Percentiles rank a stretch among this genome's conserved stretches.
Evolutionary conservation across 139 green algal genomes (phyloP).

Genomic region (Tetradesmus lagerheimii): DNA sequence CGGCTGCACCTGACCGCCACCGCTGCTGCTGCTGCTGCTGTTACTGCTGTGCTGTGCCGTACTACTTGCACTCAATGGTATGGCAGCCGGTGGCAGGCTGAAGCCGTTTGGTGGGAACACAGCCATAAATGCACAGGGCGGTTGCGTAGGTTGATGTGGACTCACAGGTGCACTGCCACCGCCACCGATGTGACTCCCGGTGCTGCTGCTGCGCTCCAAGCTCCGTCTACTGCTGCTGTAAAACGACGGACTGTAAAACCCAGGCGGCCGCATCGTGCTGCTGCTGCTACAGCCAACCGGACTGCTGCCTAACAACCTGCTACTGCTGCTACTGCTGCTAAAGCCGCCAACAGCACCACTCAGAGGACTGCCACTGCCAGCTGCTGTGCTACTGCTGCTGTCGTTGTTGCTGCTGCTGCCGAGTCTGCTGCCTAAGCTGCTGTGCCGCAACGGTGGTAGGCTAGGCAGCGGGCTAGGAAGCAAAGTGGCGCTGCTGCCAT

Average conservation of each 20-base stretch:
- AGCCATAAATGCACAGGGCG: conserved; percentile 32
- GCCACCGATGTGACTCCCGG: background rate
- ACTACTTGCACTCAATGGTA: background rate
- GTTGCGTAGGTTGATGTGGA: conserved; percentile 9
- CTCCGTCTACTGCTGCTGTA: conserved; percentile 42
- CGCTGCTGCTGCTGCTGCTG: conserved; percentile 10
- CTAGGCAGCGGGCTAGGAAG: background rate
- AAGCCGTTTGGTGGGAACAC: conserved; percentile 35
- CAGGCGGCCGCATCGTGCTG: background rate
- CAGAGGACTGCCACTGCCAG: background rate
- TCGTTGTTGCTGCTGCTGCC: background rate
- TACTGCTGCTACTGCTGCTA: conserved; percentile 18
- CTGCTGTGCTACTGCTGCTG: background rate
- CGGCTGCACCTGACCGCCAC: background rate
- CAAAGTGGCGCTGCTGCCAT: background rate
- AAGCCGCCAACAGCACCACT: background rate
- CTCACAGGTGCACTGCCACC: conserved; percentile 30
- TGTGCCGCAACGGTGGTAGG: background rate
- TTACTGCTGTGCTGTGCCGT: background rate
- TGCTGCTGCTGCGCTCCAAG: conserved; percentile 31
- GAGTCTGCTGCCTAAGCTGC: background rate
- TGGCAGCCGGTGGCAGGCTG: conserved; percentile 32
- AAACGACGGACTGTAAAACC: conserved; percentile 30
- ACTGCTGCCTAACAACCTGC: conserved; percentile 31
- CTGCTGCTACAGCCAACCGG: conserved; percentile 5